Conservation (phyloP, 2,329 filamentous ascomycete genomes). For the Ophiosphaerella narmari region DNA sequence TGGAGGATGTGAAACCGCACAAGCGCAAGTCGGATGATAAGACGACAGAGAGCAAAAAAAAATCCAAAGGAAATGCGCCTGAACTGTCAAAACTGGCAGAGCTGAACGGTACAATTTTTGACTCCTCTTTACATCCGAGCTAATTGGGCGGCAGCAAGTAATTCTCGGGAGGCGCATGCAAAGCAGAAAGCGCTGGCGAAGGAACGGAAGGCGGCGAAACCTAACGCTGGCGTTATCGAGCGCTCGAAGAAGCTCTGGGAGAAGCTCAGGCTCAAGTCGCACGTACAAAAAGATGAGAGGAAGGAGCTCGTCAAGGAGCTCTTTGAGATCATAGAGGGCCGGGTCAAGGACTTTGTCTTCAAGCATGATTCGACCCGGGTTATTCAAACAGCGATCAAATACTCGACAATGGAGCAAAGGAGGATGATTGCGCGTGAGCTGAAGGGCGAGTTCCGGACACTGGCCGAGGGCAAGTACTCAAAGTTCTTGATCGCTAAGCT, state of each 20-base stretch:
- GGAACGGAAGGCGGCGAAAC: constrained; percentile 91
- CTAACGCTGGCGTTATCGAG: constrained; percentile 84
- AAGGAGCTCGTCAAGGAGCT: constrained; percentile 86
- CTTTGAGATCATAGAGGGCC: constrained; percentile 86
- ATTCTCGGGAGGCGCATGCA: constrained; percentile 82
- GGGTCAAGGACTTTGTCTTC: constrained; percentile 93
- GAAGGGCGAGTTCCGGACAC: constrained; percentile 77
- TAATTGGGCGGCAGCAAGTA: constrained; percentile 60
- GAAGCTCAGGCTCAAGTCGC: constrained; percentile 86
- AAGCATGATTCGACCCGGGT: constrained; percentile 98
- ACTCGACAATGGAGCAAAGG: constrained; percentile 82
- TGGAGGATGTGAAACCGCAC: constrained; percentile 15
- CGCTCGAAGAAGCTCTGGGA: constrained; percentile 98
- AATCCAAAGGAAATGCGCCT: constrained; percentile 20
- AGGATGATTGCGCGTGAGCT: constrained; percentile 86
- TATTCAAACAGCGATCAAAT: constrained; percentile 96
- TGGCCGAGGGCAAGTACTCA: constrained; percentile 94
- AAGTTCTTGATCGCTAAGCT: constrained; percentile 98
- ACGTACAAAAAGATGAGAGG: constrained; percentile 86
- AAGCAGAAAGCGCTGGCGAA: constrained; percentile 88
- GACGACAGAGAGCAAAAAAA: constrained; percentile 31
- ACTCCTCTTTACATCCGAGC: background rate
- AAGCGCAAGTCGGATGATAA: constrained; percentile 25
- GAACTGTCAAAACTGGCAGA: constrained; percentile 28
- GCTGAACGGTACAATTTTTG: constrained; percentile 29